Conservation (phyloP, 2,329 filamentous ascomycete species). For the Penicillium sp. region DNA sequence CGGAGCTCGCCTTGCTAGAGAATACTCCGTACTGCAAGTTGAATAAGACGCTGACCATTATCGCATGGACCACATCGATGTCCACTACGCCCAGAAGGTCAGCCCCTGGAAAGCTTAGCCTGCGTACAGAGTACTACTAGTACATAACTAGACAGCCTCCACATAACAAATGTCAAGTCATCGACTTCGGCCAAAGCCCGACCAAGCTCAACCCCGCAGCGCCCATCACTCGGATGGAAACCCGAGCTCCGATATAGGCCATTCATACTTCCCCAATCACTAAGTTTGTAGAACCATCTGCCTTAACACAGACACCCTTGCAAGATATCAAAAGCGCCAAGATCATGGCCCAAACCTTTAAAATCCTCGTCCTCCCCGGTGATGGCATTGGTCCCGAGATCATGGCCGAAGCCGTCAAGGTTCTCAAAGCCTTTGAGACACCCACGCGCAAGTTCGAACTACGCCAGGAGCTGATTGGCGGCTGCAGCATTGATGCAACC, state of each 20-base stretch:
- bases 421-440: slow-evolving; percentile 69
- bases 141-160: background rate
- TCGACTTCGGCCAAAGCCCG: slow-evolving; percentile 22
- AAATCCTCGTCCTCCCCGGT: slow-evolving; percentile 70
- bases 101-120: background rate
- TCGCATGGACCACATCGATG: background rate
- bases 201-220: slow-evolving; percentile 19
- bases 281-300: background rate
- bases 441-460: slow-evolving; percentile 72
- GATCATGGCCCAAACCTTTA: slow-evolving; percentile 47
- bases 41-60: background rate
- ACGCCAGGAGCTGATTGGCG: slow-evolving; percentile 77
- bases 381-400: slow-evolving; percentile 82
- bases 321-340: background rate
- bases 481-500: slow-evolving; percentile 77
- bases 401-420: slow-evolving; percentile 48
- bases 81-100: background rate
- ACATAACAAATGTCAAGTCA: slow-evolving; percentile 2
- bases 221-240: slow-evolving; percentile 23
- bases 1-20: background rate
- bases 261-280: background rate
- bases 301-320: background rate
- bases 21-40: background rate
- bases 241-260: slow-evolving; percentile 21
- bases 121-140: no score